Conservation (phyloP, 2,329 filamentous ascomycete species). For the Fusarium staphyleae region DNA sequence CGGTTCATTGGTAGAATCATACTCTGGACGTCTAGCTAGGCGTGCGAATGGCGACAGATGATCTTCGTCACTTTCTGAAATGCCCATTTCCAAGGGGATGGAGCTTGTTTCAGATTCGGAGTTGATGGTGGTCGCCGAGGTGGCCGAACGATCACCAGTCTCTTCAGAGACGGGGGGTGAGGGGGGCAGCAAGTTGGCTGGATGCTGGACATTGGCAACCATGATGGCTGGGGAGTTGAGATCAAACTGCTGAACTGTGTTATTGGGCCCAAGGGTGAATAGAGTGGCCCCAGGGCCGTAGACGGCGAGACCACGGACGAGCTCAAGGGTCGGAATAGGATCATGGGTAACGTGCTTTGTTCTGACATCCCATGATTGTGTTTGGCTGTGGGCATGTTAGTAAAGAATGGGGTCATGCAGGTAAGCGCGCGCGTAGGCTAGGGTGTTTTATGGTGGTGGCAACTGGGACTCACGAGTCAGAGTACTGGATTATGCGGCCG, state of each 20-base stretch:
- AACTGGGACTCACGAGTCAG: slow-evolving; percentile 75
- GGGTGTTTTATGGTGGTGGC: slow-evolving; percentile 36
- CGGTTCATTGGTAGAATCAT: slow-evolving; percentile 64
- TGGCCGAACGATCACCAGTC: slow-evolving; percentile 60
- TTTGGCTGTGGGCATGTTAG: slow-evolving; percentile 69
- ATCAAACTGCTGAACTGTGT: slow-evolving; percentile 94
- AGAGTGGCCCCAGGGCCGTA: slow-evolving; percentile 91
- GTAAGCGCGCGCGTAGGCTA: slow-evolving; percentile 57
- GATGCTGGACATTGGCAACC: slow-evolving; percentile 87
- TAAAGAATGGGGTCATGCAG: slow-evolving; percentile 40
- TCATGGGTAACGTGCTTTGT: slow-evolving; percentile 97
- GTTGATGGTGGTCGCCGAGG: slow-evolving; percentile 55
- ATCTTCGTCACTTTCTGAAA: slow-evolving; percentile 80
- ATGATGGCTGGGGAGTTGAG: slow-evolving; percentile 82
- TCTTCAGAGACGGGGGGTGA: slow-evolving; percentile 85
- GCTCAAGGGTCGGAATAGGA: slow-evolving; percentile 82
- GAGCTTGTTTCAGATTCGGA: slow-evolving; percentile 64
- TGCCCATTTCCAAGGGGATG: slow-evolving; percentile 62
- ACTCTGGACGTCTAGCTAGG: slow-evolving; percentile 73
- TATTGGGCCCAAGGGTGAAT: slow-evolving; percentile 87
- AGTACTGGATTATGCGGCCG: slow-evolving; percentile 91
- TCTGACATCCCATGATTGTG: slow-evolving; percentile 93
- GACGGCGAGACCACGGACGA: slow-evolving; percentile 81
- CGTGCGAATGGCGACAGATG: slow-evolving; percentile 78
- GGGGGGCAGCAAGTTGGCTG: slow-evolving; percentile 78